Percentiles rank a stretch among this genome's conserved stretches.
Evolutionary conservation across 1,284 basidiomycete genomes (phyloP).

Genomic region (Erythrobasidium hasegawianum): DNA sequence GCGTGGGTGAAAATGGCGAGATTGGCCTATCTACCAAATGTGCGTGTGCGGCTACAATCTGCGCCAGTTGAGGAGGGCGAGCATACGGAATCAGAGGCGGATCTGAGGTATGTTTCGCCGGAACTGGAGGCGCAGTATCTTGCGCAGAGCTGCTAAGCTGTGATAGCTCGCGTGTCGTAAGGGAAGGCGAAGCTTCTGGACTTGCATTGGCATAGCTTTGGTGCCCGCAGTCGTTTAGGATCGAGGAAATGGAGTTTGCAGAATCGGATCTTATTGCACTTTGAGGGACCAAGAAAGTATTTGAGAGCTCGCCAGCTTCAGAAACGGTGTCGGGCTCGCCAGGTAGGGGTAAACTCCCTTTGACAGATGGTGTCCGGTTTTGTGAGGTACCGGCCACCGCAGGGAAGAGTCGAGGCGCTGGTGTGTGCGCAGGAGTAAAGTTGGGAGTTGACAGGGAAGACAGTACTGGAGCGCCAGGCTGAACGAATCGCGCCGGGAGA

Average conservation of each 20-base stretch:
- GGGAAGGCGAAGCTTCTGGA: neutral
- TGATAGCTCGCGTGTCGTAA: neutral
- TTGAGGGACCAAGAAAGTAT: neutral
- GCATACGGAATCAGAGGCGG: slow-evolving; percentile 23
- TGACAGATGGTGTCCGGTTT: slow-evolving; percentile 9
- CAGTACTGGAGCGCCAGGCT: neutral
- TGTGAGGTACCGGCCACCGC: neutral
- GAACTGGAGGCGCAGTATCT: neutral
- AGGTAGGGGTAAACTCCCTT: slow-evolving; percentile 16
- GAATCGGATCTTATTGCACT: slow-evolving; percentile 14
- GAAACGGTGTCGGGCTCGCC: neutral
- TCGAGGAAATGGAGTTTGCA: slow-evolving; percentile 18
- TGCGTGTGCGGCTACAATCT: slow-evolving; percentile 6
- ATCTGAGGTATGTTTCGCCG: slow-evolving; percentile 5
- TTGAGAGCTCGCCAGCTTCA: neutral
- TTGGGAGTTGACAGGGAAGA: neutral
- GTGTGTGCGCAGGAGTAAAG: neutral
- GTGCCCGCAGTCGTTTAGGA: slow-evolving; percentile 21
- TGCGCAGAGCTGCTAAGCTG: neutral
- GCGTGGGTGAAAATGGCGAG: slow-evolving; percentile 30
- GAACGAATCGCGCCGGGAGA: neutral
- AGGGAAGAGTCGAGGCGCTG: neutral
- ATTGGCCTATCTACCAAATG: slow-evolving; percentile 3
- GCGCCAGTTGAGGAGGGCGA: slow-evolving; percentile 5
- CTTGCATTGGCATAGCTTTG: neutral